These are phyloP conservation scores for Diaporthe australafricana DNA, from an alignment of 2,329 filamentous ascomycete genomes.

Conservation along the genomic window DNA sequence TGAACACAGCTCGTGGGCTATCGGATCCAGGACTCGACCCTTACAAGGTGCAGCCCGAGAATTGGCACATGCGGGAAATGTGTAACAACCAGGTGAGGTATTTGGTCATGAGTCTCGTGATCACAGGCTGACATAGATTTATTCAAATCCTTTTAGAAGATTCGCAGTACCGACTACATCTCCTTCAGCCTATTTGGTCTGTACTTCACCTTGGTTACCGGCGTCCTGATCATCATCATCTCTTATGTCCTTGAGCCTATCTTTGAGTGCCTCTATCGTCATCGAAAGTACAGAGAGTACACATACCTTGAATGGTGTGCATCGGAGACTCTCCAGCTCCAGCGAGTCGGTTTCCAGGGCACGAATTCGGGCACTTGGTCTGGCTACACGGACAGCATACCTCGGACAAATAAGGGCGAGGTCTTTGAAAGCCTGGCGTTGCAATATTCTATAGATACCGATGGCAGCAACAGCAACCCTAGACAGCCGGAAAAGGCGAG, in stretches of 20 bases:
- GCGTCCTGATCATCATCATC: neutral
- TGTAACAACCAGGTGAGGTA: neutral
- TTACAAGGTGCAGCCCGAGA: neutral
- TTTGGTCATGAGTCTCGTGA: neutral
- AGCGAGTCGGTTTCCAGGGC: constrained; percentile 7
- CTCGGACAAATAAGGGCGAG: neutral
- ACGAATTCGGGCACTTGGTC: neutral
- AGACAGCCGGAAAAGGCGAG: too few species aligned
- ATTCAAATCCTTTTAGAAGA: neutral
- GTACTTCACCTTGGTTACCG: neutral
- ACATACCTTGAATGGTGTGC: neutral
- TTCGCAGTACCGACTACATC: neutral
- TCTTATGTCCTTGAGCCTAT: constrained; percentile 5
- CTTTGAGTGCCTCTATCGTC: neutral
- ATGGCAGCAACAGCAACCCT: too few species aligned
- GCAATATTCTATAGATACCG: neutral
- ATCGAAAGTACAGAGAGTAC: neutral
- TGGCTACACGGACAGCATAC: neutral
- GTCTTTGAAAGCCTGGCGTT: neutral
- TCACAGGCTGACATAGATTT: neutral
- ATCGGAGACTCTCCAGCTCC: neutral
- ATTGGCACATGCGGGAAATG: neutral
- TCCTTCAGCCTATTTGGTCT: constrained; percentile 11
- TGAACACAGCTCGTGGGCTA: neutral
- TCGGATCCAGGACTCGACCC: neutral